Percentiles rank a stretch among this genome's conserved stretches.
Evolutionary conservation across 176 grass and related monocot species (phyloP).

Genomic region (Hyparrhenia diplandra): DNA sequence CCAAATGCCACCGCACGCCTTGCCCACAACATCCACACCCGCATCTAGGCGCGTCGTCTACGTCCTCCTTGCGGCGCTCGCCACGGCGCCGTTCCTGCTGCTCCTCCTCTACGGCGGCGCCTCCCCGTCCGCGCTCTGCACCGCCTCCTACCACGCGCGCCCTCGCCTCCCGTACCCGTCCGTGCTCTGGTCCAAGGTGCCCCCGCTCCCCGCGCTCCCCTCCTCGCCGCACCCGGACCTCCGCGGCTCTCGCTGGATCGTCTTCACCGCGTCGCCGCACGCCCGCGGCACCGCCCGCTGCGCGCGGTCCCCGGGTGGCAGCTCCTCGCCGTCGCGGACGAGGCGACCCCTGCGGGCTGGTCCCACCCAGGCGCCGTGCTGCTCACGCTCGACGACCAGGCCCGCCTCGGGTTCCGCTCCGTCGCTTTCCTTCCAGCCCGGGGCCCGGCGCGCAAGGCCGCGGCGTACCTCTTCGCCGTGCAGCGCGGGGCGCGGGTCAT

Average conservation of each 20-base stretch:
- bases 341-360: conserved; percentile 61
- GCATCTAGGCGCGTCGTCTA: conserved; percentile 9
- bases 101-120: conserved; percentile 15
- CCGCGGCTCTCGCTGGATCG: conserved; percentile 68
- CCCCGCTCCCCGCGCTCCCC: conserved; percentile 36
- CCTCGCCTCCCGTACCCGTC: conserved; percentile 53
- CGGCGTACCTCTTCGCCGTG: conserved; percentile 83
- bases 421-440: conserved; percentile 59
- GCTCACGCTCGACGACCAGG: conserved; percentile 73
- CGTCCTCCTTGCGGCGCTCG: conserved; percentile 34
- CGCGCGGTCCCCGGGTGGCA: conserved; percentile 59
- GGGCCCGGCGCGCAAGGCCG: conserved; percentile 61
- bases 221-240: conserved; percentile 45
- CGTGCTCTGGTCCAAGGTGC: conserved; percentile 61
- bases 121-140: conserved; percentile 28
- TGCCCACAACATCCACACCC: background rate
- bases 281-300: conserved; percentile 44
- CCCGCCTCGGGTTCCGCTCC: conserved; percentile 66
- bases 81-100: conserved; percentile 22
- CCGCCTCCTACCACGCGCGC: background rate
- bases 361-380: conserved; percentile 67
- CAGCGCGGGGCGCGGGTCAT: conserved; percentile 81
- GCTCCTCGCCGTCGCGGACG: conserved; percentile 74
- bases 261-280: conserved; percentile 57
- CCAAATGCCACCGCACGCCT: conserved; percentile 16